Evolutionary conservation across 2,329 filamentous ascomycete genomes (phyloP).

Genomic region (Colletotrichum chrysophilum): DNA sequence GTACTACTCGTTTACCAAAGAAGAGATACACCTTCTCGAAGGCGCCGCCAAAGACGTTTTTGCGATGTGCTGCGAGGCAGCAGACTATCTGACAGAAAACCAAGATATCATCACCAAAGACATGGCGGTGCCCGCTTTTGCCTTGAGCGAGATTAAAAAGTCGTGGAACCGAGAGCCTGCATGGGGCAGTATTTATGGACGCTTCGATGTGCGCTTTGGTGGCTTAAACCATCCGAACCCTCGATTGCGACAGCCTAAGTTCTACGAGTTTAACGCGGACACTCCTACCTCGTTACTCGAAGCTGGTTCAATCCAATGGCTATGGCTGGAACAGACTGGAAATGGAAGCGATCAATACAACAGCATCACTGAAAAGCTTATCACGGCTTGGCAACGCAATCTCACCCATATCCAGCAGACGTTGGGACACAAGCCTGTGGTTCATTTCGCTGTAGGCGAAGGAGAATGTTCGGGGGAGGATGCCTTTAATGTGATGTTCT

Average conservation of each 20-base stretch:
- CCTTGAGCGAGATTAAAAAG: background rate
- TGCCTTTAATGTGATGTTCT: background rate
- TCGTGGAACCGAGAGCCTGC: background rate
- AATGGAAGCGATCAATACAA: background rate
- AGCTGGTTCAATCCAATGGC: background rate
- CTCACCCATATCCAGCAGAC: background rate
- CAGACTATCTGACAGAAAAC: background rate
- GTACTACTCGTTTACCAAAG: background rate
- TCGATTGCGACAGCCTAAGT: background rate
- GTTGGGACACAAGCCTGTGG: background rate
- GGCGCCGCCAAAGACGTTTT: background rate
- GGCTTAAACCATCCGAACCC: background rate
- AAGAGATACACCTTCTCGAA: background rate
- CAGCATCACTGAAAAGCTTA: background rate
- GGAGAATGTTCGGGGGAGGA: background rate
- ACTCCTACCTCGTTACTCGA: background rate
- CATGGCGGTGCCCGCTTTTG: background rate
- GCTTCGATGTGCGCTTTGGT: conserved; percentile 2
- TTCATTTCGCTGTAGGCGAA: background rate
- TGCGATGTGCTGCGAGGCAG: conserved; percentile 3
- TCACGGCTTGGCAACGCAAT: background rate
- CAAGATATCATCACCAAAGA: background rate
- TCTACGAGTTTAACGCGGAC: conserved; percentile 9
- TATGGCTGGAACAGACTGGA: background rate
- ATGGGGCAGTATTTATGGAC: conserved; percentile 6